Conservation (phyloP, 2,329 filamentous ascomycete genomes). For the Torrubiellomyces zombiae region DNA sequence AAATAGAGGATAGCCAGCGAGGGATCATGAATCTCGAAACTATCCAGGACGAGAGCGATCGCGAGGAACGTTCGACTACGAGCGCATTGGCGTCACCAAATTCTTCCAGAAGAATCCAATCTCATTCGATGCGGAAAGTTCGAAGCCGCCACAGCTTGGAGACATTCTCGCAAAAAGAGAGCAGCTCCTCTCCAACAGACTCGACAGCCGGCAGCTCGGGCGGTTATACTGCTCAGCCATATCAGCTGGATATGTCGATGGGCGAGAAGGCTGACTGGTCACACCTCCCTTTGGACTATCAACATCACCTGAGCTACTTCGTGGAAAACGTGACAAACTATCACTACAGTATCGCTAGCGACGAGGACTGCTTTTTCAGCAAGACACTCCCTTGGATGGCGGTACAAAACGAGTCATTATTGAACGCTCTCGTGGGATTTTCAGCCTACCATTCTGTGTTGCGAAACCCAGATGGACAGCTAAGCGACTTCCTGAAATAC, state of each 20-base stretch:
- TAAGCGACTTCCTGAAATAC: slow-evolving; percentile 71
- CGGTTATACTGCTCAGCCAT: slow-evolving; percentile 12
- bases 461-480: slow-evolving; percentile 49
- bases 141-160: slow-evolving; percentile 32
- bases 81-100: no score
- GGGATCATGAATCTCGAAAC: slow-evolving; percentile 26
- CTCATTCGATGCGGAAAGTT: slow-evolving; percentile 16
- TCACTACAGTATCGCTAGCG: slow-evolving; percentile 65
- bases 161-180: slow-evolving; percentile 34
- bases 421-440: slow-evolving; percentile 79
- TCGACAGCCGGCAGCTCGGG: slow-evolving; percentile 22
- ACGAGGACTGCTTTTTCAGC: slow-evolving; percentile 58
- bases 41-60: slow-evolving; percentile 39
- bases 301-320: slow-evolving; percentile 66
- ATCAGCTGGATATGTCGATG: slow-evolving; percentile 9
- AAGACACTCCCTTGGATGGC: slow-evolving; percentile 56
- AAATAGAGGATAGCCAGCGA: slow-evolving; percentile 22
- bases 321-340: slow-evolving; percentile 60
- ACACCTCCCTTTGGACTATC: slow-evolving; percentile 50
- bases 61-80: slow-evolving; percentile 16
- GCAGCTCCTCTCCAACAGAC: slow-evolving; percentile 32
- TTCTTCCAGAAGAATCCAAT: no score
- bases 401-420: slow-evolving; percentile 55
- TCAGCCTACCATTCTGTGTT: slow-evolving; percentile 74
- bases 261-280: slow-evolving; percentile 29